Evolutionary conservation across 768 basidiomycete genomes (phyloP), one percentile per base, ranked within the genome.

Genomic region (Tulasnella sp.): DNA sequence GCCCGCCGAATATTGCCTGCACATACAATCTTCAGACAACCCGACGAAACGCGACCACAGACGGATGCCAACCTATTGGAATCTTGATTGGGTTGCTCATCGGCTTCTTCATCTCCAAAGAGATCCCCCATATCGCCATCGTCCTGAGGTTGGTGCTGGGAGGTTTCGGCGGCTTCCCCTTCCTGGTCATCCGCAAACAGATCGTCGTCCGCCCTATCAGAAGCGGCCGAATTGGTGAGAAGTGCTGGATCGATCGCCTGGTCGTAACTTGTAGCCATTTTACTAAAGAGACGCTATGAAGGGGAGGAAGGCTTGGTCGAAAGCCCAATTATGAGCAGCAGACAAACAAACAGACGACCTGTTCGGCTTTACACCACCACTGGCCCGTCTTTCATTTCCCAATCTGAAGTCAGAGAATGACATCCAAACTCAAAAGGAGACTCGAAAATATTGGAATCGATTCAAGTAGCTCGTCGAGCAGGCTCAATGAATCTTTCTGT

Each of bases 401-500:
- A 71, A 39, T 5, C 19, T 3, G 17, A 40, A 31, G 36, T 14
- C 37, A 1, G 15, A 75, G 52, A 6, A 86, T 82, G 80, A 82
- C 87, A 45, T 84, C 85, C 72, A 86, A 89, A 69, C 87, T 97
- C 76, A 96, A 96, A 83, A 90, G 91, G 74, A 96, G 93, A 84
- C 88, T 96, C 58, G 92, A 91, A 58, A 89, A 93, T 78, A 85
- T 94, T 58, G 92, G 92, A 4, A 86, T 93, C 25, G 91, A 95
- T 78, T 78, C 81, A 69, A 79, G 81, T 76, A 80, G 81, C 34
- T 85, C 90, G 4, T 86, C 89, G 22, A 91, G 89, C 80, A 91
- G 86, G 81, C 89, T 92, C 14, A 92, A 89, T 76, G 95, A 97
- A 82, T 90, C 89, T 68, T 97, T 97, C 82, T 95, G 93, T 81